Evolutionary conservation across 1,139 yeast species (phyloP).

Genomic region (Lodderomyces pseudojiufengensis): DNA sequence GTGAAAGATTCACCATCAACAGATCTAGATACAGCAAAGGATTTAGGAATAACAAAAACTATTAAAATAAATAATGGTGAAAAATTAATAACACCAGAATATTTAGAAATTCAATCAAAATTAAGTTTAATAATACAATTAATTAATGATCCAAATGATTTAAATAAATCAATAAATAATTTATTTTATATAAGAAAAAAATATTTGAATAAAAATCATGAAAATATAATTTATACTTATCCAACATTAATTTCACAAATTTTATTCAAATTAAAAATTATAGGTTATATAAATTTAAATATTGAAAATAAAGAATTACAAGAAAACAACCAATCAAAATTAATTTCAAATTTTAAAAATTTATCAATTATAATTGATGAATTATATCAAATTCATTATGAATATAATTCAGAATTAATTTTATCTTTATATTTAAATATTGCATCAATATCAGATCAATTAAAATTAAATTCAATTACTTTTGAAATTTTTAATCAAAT

Average conservation of each 20-base stretch:
- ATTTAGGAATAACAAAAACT: constrained; percentile 35
- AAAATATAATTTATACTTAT: constrained; percentile 59
- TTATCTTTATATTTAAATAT: constrained; percentile 51
- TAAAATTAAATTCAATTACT: constrained; percentile 51
- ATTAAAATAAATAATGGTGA: constrained; percentile 32
- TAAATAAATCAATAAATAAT: constrained; percentile 48
- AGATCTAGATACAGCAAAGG: constrained; percentile 29
- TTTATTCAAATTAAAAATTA: constrained; percentile 56
- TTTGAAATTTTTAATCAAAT: constrained; percentile 90
- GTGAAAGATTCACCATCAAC: constrained; percentile 29
- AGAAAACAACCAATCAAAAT: background rate
- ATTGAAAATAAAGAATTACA: constrained; percentile 11
- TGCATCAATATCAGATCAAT: constrained; percentile 75
- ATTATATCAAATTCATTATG: constrained; percentile 50
- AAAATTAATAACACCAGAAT: constrained; percentile 31
- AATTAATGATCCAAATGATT: constrained; percentile 38
- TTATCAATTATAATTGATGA: constrained; percentile 71
- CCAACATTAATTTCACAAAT: constrained; percentile 69
- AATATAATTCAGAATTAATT: constrained; percentile 46
- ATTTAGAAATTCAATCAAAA: constrained; percentile 58
- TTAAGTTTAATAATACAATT: constrained; percentile 70
- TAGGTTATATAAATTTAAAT: constrained; percentile 28
- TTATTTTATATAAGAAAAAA: constrained; percentile 55
- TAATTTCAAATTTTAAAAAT: constrained; percentile 59
- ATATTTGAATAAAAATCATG: constrained; percentile 52